A percentile compares a stretch with the other conserved stretches of the same genome.
These are phyloP conservation scores for Fusarium equiseti DNA, from an alignment of 2,329 filamentous ascomycete species.

Conservation along the genomic window DNA sequence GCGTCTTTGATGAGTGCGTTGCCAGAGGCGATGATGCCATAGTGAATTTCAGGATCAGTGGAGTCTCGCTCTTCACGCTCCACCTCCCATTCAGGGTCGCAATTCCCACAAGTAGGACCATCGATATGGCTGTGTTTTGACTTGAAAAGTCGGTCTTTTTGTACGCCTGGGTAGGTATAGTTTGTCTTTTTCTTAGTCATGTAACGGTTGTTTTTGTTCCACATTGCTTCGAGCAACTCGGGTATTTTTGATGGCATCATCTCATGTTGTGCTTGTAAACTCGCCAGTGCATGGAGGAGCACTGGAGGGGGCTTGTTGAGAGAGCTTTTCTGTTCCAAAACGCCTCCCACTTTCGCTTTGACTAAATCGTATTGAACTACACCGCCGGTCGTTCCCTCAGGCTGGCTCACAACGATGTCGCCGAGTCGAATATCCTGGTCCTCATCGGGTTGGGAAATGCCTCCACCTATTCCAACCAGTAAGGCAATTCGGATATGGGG, in stretches of 20 bases:
- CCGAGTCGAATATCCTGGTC: conserved; percentile 45
- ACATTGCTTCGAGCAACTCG: neutral
- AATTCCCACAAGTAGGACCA: conserved; percentile 8
- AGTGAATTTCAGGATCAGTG: conserved; percentile 30
- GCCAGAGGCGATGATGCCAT: conserved; percentile 44
- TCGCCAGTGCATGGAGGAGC: conserved; percentile 22
- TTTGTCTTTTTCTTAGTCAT: neutral
- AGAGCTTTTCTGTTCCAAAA: conserved; percentile 14
- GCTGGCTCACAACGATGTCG: conserved; percentile 46
- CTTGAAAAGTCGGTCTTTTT: conserved; percentile 34
- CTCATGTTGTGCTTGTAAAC: conserved; percentile 30
- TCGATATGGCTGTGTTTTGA: conserved; percentile 7
- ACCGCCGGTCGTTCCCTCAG: conserved; percentile 24
- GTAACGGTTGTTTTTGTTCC: conserved; percentile 3
- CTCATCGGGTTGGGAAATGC: neutral
- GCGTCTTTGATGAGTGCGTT: conserved; percentile 20
- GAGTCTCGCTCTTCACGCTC: conserved; percentile 2
- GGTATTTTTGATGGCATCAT: neutral
- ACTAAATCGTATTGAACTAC: conserved; percentile 45
- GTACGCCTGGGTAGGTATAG: conserved; percentile 13
- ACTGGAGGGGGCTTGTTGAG: conserved; percentile 24
- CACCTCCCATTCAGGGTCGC: neutral
- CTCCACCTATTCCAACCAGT: conserved; percentile 59
- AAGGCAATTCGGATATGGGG: conserved; percentile 36
- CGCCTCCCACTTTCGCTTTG: conserved; percentile 5